Base-by-base conservation (phyloP, 257 asterid genomes). In the Jacaranda mimosifolia region DNA sequence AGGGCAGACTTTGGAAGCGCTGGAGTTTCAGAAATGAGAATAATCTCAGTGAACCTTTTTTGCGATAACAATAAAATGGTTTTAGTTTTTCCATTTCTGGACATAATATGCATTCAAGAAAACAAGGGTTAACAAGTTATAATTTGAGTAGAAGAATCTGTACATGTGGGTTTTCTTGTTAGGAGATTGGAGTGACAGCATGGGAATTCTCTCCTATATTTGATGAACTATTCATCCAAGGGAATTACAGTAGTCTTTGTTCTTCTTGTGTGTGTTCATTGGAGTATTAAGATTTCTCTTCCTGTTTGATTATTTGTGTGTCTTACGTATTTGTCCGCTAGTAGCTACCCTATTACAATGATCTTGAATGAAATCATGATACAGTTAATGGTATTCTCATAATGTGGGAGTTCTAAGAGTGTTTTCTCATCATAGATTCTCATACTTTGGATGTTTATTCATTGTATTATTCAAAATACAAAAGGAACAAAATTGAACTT, bases 351-450 rank as follows among this genome's bases (percentile, higher is more conserved):
- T 38, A 3, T 56, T 14, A 3, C 57, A 1, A 12, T 39, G 13
- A 56, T 58, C 57, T 56, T 19, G 51, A 63, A 6, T 42, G 74
- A 35, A 52, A 53, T 42, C 40, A 15, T 5, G 10, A 21, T 49
- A 4, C 38, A 64, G 3, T 11, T 18, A 35, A 43, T 36, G 70
- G 11, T 36, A 43, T n/a, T 35, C 43, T 3, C 26, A 4, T 1
- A 40, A 19, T 48, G 68, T 68, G 26, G n/a, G 43, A 10, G 9
- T 21, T 6, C 7, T 36, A 5, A 3, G 75, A 13, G 19, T 59
- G 52, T 0, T 66, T 79, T 74, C 71, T 14, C 52, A 36, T 21
- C 21, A 6, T 60, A 35, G 77, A 51, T 62, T 77, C 39, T 14
- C 49, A 19, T n/a, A n/a, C n/a, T n/a, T n/a, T n/a, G 17, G 26